These are phyloP conservation scores for Saccharomycopsis fodiens DNA, from an alignment of 805 yeast genomes.

Conservation along the genomic window DNA sequence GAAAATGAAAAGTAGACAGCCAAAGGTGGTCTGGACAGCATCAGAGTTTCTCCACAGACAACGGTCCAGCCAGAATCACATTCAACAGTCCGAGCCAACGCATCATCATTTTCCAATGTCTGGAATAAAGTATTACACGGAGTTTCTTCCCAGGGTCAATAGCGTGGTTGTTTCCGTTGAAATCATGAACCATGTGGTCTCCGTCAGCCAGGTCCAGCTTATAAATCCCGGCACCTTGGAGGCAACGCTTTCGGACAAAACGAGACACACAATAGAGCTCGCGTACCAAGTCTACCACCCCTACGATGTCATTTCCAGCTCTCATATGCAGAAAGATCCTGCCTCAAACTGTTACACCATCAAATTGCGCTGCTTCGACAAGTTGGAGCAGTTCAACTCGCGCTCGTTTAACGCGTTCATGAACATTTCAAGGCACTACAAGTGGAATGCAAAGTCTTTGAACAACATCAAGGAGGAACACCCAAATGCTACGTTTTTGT, in stretches of 20 bases:
- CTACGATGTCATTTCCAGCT: constrained; percentile 12
- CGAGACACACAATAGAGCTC: background rate
- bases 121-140: constrained; percentile 14
- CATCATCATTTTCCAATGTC: no score
- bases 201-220: background rate
- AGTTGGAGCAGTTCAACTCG: constrained; percentile 4
- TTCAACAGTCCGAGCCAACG: no score
- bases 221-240: background rate
- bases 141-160: constrained; percentile 18
- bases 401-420: constrained; percentile 23
- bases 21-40: background rate
- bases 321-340: constrained; percentile 2
- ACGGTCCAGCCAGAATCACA: no score
- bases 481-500: constrained; percentile 28
- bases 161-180: constrained; percentile 11
- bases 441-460: constrained; percentile 40
- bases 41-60: no score
- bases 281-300: constrained; percentile 14
- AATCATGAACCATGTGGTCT: background rate
- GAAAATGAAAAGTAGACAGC: background rate
- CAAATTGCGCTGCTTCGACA: constrained; percentile 8
- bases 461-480: constrained; percentile 21
- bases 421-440: constrained; percentile 22
- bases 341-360: constrained; percentile 7
- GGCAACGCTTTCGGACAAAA: background rate